Conservation (phyloP, 371 early-diverging fungal species). For the Rhizopus stolonifer region DNA sequence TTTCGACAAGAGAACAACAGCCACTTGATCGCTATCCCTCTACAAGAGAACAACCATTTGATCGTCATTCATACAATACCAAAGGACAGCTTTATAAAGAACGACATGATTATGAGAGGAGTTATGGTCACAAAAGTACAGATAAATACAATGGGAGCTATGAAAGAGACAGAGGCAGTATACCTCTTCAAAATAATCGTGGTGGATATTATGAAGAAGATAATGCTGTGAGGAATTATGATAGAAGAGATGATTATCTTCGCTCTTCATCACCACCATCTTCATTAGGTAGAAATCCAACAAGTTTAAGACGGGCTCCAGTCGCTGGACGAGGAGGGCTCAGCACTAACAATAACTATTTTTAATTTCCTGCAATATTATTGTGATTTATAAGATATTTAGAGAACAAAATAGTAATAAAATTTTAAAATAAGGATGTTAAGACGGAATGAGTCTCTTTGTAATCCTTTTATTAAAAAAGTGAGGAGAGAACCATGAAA, state of each 20-base stretch:
- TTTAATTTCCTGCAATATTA: too few species aligned
- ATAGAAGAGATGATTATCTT: neutral
- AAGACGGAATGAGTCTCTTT: too few species aligned
- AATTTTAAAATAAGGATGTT: too few species aligned
- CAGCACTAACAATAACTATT: neutral
- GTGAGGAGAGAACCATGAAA: too few species aligned
- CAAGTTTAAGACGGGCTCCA: neutral
- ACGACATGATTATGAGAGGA: neutral
- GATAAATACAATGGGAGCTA: neutral
- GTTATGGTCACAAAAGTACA: neutral
- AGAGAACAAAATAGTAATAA: too few species aligned
- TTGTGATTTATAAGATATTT: too few species aligned
- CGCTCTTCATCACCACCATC: neutral
- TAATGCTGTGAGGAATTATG: neutral
- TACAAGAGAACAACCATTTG: neutral
- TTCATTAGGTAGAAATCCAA: neutral
- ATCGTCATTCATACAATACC: neutral
- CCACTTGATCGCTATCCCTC: neutral
- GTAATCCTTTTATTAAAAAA: too few species aligned
- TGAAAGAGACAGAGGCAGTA: neutral
- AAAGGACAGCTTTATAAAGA: neutral
- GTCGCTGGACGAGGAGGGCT: neutral
- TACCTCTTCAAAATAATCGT: neutral
- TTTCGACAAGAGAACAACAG: neutral
- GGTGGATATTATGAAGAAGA: constrained; percentile 3